phyloP scores from a whole-genome alignment of 2,329 filamentous ascomycete genomes.

The Alternaria arbusti region DNA sequence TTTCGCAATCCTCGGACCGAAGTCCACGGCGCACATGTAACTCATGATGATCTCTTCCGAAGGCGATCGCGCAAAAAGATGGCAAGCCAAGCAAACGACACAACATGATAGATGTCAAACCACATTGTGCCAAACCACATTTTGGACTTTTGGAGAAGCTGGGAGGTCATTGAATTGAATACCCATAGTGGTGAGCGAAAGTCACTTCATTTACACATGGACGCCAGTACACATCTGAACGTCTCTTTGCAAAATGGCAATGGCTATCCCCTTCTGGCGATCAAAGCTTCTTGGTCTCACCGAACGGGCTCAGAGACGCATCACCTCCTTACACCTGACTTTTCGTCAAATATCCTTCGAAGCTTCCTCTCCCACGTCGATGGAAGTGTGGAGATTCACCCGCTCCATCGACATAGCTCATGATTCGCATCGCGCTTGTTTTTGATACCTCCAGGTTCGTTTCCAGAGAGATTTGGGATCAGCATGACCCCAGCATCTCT shows the following conservation, averaged over 20 bases:
- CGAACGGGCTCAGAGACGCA: background rate
- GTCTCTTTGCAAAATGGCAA: background rate
- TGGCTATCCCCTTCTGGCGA: background rate
- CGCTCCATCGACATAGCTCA: background rate
- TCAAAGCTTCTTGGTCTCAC: background rate
- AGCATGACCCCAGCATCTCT: background rate
- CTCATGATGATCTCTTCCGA: background rate
- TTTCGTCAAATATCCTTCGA: background rate
- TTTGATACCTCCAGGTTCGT: background rate
- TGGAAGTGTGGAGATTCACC: background rate
- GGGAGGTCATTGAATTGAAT: fast-evolving
- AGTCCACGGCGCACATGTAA: fast-evolving
- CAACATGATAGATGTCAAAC: background rate
- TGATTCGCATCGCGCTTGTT: background rate
- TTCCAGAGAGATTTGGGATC: too few species aligned
- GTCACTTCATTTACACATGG: background rate
- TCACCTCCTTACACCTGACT: background rate
- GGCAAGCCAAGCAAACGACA: background rate
- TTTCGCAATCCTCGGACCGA: background rate
- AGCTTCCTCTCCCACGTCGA: background rate
- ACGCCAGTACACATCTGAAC: background rate
- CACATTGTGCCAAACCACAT: background rate
- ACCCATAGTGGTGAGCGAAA: background rate
- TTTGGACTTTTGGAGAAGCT: too few species aligned
- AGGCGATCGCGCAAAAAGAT: background rate